phyloP scores from a whole-genome alignment of 495 filamentous ascomycete genomes.

The Lasiosphaeriaceae sp. region DNA sequence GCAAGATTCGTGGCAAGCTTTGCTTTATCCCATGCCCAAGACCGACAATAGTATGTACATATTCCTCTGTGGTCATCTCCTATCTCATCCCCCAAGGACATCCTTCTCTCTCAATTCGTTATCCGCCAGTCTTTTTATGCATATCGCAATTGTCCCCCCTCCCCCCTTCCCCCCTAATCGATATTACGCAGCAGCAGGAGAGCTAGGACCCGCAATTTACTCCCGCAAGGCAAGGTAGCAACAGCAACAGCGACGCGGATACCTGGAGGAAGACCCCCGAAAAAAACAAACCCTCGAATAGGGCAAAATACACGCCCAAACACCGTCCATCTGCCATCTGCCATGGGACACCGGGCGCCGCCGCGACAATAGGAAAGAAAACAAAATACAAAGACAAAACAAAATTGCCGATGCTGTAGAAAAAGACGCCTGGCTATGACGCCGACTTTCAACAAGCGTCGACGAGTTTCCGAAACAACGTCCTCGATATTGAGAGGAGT shows the following conservation, averaged over 20 bases:
- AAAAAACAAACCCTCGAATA: neutral
- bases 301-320: conserved; percentile 15
- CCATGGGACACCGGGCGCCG: conserved; percentile 24
- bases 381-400: conserved; percentile 12
- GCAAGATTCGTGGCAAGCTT: neutral
- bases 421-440: conserved; percentile 2
- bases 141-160: neutral
- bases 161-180: neutral
- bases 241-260: conserved; percentile 6
- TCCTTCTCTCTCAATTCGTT: neutral
- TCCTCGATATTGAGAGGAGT: conserved; percentile 7
- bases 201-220: neutral
- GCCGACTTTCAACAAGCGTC: conserved; percentile 1
- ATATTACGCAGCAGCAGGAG: conserved; percentile 13
- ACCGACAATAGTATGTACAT: neutral
- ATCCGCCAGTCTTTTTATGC: conserved; percentile 4
- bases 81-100: neutral
- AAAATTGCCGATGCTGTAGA: conserved; percentile 18
- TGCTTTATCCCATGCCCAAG: neutral
- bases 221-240: conserved; percentile 2
- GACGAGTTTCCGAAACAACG: conserved; percentile 7
- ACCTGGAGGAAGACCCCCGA: neutral
- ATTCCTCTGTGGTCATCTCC: neutral
- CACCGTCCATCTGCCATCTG: conserved; percentile 13
- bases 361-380: conserved; percentile 19